Base-by-base conservation (phyloP, 2,329 filamentous ascomycete species). In the Ambrosiella xylebori region DNA sequence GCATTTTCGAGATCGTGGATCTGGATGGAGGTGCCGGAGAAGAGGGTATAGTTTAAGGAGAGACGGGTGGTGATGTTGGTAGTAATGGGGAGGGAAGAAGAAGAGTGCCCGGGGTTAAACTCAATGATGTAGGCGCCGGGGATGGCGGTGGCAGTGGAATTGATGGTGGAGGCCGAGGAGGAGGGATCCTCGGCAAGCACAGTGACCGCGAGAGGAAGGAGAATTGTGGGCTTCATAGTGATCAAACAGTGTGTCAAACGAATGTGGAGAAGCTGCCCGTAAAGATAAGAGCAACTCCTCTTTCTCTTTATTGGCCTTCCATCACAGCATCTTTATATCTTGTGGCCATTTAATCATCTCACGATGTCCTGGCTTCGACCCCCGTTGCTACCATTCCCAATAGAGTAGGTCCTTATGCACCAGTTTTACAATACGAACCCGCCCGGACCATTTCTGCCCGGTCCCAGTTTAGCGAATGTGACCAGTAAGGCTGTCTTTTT, bases 111-210 rank as follows among this genome's bases (percentile, higher is more conserved):
- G 27, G 61, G 61, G 13, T 63, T 57, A 9, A 66, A 56, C 61
- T 66, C 65, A 36, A 66, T 63, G 40, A 66, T 65, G 52, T 63
- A 66, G 13, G 62, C 62, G n/a, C 65, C 64, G 6, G 59, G 61
- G 1, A 65, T 61, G 47, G 61, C 15, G 17, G 36, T 13, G 19
- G n/a, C 38, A 13, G 27, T 13, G 37, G 38, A 8, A 9, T 27
- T 36, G 1, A 17, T 35, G 8, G 13, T 35, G 19, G 19, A 27
- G 15, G 47, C 35, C 11, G 19, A 27, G 19, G 15, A 9, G 13
- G 7, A 15, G 47, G n/a, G 15, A 13, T 11, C 19, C 17, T 27
- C 47, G 7, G 17, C 12, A 13, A 17, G 11, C 15, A 19, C 47
- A 17, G 13, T 13, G 8, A 12, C 19, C 2, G 17, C 47, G n/a